phyloP scores from a whole-genome alignment of 2,329 filamentous ascomycete species.

The Corynespora cassiicola region DNA sequence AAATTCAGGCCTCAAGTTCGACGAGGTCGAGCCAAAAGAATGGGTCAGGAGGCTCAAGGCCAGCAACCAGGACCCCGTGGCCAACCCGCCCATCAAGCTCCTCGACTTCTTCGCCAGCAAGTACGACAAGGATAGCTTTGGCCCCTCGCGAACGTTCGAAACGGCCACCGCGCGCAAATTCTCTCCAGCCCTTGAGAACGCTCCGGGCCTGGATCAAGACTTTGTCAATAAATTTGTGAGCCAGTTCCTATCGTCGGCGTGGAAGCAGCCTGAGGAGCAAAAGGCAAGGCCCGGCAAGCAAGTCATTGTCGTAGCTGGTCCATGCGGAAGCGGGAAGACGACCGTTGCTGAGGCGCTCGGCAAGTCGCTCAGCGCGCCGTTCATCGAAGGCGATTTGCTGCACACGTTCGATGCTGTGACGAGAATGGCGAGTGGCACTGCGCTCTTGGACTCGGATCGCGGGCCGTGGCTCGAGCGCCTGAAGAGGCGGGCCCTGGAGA shows the following conservation, averaged over 20 bases:
- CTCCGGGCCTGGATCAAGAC: conserved; percentile 15
- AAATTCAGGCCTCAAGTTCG: conserved; percentile 46
- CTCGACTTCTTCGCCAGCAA: conserved; percentile 61
- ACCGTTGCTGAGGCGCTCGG: conserved; percentile 45
- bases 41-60: conserved; percentile 43
- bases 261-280: conserved; percentile 8
- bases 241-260: conserved; percentile 27
- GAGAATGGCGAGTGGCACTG: conserved; percentile 36
- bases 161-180: conserved; percentile 18
- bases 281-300: conserved; percentile 15
- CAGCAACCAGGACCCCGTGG: conserved; percentile 55
- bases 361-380: conserved; percentile 33
- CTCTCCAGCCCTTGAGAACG: conserved; percentile 21
- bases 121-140: conserved; percentile 48
- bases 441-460: conserved; percentile 44
- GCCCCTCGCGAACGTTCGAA: conserved; percentile 20
- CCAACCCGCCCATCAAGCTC: conserved; percentile 61
- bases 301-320: conserved; percentile 47
- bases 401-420: conserved; percentile 42
- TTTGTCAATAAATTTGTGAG: conserved; percentile 26
- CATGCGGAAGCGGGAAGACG: conserved; percentile 52
- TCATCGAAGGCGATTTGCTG: conserved; percentile 51
- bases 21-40: conserved; percentile 28
- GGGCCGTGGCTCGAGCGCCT: conserved; percentile 21
- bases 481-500: conserved; percentile 24